A percentile compares a stretch with the other conserved stretches of the same genome.
Conservation (phyloP, 1,284 basidiomycete species). For the Sanghuangporus baumii region DNA sequence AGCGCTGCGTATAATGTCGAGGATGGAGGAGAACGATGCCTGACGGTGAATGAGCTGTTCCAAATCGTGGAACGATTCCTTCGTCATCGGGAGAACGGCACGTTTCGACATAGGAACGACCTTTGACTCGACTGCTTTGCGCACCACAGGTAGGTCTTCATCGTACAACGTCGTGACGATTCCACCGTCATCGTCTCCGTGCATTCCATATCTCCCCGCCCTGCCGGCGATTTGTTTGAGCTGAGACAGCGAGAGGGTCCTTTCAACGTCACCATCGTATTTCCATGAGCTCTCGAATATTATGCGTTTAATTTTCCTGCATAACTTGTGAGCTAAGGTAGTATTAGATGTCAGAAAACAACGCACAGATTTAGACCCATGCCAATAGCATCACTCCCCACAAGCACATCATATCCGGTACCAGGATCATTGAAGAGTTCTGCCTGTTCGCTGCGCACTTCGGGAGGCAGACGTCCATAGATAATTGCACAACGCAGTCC, state of each 20-base stretch:
- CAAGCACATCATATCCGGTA: conserved; percentile 78
- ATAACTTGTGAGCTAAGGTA: neutral
- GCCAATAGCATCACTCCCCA: conserved; percentile 91
- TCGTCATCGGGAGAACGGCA: conserved; percentile 26
- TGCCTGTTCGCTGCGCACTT: conserved; percentile 86
- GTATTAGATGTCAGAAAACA: neutral
- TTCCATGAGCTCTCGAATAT: conserved; percentile 80
- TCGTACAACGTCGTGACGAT: conserved; percentile 69
- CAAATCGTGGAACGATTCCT: conserved; percentile 4
- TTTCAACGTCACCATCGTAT: conserved; percentile 54
- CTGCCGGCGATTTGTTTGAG: conserved; percentile 97
- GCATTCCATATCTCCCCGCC: conserved; percentile 87
- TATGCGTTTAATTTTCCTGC: conserved; percentile 87
- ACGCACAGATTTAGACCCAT: conserved; percentile 95
- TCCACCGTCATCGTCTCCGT: conserved; percentile 42
- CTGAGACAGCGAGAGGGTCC: conserved; percentile 67
- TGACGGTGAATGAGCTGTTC: conserved; percentile 11
- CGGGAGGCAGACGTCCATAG: conserved; percentile 87
- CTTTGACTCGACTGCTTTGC: conserved; percentile 36
- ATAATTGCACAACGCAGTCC: conserved; percentile 81
- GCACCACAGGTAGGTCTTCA: conserved; percentile 63
- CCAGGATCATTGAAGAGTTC: conserved; percentile 79
- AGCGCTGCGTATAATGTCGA: conserved; percentile 4
- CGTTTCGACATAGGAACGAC: conserved; percentile 31
- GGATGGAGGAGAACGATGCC: neutral